Conservation (phyloP, 345 rosid species). For the Alliaria petiolata region DNA sequence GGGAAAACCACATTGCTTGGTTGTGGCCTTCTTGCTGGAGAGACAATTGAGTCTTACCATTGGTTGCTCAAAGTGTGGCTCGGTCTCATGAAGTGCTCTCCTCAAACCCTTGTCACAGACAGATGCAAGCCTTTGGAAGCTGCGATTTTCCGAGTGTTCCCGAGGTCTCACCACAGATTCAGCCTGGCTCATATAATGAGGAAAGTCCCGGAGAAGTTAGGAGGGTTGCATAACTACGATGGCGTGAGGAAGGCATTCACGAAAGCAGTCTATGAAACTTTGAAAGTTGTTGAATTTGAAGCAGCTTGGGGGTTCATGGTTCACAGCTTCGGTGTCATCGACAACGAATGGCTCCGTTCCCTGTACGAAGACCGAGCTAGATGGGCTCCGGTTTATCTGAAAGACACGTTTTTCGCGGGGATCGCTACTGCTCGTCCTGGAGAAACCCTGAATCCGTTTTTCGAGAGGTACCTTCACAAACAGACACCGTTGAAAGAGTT, state of each 20-base stretch:
- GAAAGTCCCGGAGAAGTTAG: constrained; percentile 52
- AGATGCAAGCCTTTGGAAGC: constrained; percentile 54
- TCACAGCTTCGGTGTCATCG: constrained; percentile 51
- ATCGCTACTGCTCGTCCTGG: constrained; percentile 48
- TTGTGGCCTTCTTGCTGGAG: constrained; percentile 70
- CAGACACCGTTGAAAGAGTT: constrained; percentile 88
- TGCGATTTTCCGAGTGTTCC: constrained; percentile 55
- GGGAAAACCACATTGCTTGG: constrained; percentile 54
- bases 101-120: constrained; percentile 61
- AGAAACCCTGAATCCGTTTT: constrained; percentile 49
- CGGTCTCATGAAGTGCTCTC: constrained; percentile 40
- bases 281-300: constrained; percentile 69
- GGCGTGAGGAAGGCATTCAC: constrained; percentile 47
- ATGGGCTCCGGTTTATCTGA: constrained; percentile 85
- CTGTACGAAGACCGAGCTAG: constrained; percentile 64
- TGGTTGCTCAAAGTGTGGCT: constrained; percentile 66
- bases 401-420: constrained; percentile 73
- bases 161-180: constrained; percentile 51
- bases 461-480: constrained; percentile 62
- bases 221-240: constrained; percentile 51
- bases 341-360: constrained; percentile 63
- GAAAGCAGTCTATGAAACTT: constrained; percentile 46
- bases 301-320: constrained; percentile 66
- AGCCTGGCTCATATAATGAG: constrained; percentile 46
- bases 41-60: constrained; percentile 48